phyloP scores from a whole-genome alignment of 2,329 filamentous ascomycete genomes.

The Talaromyces sp. region DNA sequence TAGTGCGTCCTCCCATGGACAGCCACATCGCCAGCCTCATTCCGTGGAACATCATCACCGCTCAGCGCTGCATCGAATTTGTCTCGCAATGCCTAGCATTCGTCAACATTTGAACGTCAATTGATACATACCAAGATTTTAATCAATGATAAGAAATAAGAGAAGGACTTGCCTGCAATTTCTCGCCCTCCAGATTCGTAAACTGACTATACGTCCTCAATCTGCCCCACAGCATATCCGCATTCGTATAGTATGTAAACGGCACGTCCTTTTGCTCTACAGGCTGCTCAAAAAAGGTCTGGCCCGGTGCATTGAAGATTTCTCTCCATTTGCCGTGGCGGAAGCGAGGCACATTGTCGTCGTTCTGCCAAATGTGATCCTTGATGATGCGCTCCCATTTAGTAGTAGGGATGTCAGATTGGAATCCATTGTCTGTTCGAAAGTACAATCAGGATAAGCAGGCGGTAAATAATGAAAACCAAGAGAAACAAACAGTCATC shows the following conservation, averaged over 20 bases:
- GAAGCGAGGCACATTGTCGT: constrained; percentile 60
- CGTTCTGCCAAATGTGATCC: constrained; percentile 50
- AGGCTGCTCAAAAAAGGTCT: constrained; percentile 56
- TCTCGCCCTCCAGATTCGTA: constrained; percentile 50
- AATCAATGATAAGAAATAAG: background rate
- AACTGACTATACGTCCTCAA: constrained; percentile 65
- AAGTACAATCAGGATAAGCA: too few relatives aligned
- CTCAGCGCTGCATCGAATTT: constrained; percentile 52
- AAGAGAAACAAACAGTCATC: constrained; percentile 56
- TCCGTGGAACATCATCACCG: constrained; percentile 25
- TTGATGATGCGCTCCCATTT: constrained; percentile 60
- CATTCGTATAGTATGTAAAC: constrained; percentile 55
- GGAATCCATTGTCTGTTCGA: constrained; percentile 57
- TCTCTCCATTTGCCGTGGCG: constrained; percentile 59
- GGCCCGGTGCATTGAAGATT: constrained; percentile 58
- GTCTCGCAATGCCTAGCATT: constrained; percentile 37
- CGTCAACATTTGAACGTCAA: background rate
- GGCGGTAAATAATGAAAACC: background rate
- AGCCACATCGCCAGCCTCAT: constrained; percentile 58
- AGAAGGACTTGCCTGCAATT: constrained; percentile 36
- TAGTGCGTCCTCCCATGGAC: constrained; percentile 61
- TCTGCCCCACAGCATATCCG: constrained; percentile 59
- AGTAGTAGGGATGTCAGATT: constrained; percentile 50
- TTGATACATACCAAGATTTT: background rate
- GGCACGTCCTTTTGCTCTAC: constrained; percentile 52